Base-by-base conservation (phyloP, 2,329 filamentous ascomycete genomes). In the Arthroderma sp. region DNA sequence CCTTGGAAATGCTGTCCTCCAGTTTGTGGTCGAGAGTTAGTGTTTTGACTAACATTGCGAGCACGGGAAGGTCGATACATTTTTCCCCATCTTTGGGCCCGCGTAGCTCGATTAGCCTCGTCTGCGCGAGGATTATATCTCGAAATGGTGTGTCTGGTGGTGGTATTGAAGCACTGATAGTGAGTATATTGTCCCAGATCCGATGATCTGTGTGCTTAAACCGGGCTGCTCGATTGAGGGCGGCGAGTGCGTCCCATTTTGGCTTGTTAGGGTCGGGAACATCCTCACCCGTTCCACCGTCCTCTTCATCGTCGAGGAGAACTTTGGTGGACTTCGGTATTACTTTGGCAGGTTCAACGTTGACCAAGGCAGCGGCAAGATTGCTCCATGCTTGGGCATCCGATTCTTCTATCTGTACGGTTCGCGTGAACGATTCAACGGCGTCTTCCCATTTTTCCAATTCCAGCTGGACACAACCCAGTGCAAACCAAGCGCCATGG, bases 111-210 rank as follows among this genome's bases (percentile, higher is more conserved):
- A 94, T 77, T 42, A 96, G 73, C 49, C 81, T 78, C 36, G 74
- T 76, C 47, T 91, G 74, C 0, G 85, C 85, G 4, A 81, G 71
- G 30, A 94, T 68, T 42, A 94, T 77, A 49, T 95, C 86, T 0
- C 70, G 62, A 57, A 86, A 80, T 0, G 82, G 78, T 0, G 65
- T 69, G 29, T 53, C 47, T 1, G 85, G 81, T 0, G 89, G 88
- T 1, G 72, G 73, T 29, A 91, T 75, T 1, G 85, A 83, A 0
- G 84, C 78, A 0, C 85, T 83, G 22, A 96, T 80, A 0, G 87
- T 91, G 46, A 98, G 76, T 10, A 96, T 82, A 56, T 98, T 98
- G 59, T 94, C 85, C 89, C 89, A 96, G 61, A 98, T 95, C 53
- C 85, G 80, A 74, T 83, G 85, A 65, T 89, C 89, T 54, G 87